phyloP scores from a whole-genome alignment of 1,284 basidiomycete genomes.

The Kwoniella shivajii region DNA sequence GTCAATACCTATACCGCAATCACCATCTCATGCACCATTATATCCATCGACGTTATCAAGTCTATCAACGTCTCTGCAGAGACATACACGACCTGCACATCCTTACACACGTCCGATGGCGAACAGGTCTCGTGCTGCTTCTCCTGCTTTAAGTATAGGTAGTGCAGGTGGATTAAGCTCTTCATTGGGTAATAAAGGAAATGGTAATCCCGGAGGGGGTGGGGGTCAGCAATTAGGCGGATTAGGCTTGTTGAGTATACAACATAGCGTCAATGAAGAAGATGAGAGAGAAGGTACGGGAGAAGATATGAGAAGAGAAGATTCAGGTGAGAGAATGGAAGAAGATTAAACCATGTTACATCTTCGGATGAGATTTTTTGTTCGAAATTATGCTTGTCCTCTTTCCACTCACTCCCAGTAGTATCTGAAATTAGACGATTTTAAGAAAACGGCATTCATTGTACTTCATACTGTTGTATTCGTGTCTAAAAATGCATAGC shows the following conservation, averaged over 20 bases:
- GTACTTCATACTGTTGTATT: too few species aligned
- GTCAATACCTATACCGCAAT: conserved; percentile 43
- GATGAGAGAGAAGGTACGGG: conserved; percentile 8
- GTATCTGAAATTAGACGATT: too few species aligned
- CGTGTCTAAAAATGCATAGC: too few species aligned
- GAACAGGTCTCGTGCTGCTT: conserved; percentile 42
- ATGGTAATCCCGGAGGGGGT: not conserved
- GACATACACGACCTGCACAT: conserved; percentile 20
- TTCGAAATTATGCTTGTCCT: too few species aligned
- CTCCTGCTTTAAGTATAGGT: conserved; percentile 47
- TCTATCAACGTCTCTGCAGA: conserved; percentile 14
- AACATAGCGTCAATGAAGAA: conserved; percentile 22
- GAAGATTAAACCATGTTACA: conserved; percentile 26
- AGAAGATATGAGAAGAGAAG: conserved; percentile 21
- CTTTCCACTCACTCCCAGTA: too few species aligned
- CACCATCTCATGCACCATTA: conserved; percentile 36
- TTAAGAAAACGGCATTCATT: too few species aligned
- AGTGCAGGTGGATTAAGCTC: conserved; percentile 37
- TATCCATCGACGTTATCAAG: conserved; percentile 27
- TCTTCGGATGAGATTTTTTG: too few species aligned
- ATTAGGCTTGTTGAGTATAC: conserved; percentile 43
- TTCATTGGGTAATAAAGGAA: conserved; percentile 29
- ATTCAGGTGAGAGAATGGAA: conserved; percentile 29
- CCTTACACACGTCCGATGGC: conserved; percentile 44
- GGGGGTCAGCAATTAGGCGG: conserved; percentile 31